Evolutionary conservation across 2,329 filamentous ascomycete genomes (phyloP).

Genomic region (Shiraia sp.): DNA sequence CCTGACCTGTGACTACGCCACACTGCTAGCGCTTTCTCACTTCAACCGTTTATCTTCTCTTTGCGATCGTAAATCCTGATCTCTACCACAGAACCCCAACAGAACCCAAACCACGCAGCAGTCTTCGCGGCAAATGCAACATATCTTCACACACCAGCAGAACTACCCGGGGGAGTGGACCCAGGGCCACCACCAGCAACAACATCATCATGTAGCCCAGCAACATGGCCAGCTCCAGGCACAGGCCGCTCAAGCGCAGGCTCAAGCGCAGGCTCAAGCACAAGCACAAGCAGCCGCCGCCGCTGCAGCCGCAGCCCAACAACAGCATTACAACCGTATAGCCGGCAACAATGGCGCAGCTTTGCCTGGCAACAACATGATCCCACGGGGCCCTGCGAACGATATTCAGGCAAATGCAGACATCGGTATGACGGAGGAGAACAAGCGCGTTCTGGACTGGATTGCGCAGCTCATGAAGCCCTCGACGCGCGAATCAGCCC

Average conservation of each 20-base stretch:
- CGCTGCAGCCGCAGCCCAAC: constrained; percentile 54
- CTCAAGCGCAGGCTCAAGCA: constrained; percentile 53
- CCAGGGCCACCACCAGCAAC: constrained; percentile 51
- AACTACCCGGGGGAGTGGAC: constrained; percentile 60
- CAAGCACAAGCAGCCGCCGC: constrained; percentile 53
- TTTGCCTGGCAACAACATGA: constrained; percentile 39
- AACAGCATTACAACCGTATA: constrained; percentile 73
- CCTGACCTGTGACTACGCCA: constrained; percentile 12
- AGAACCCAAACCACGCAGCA: constrained; percentile 13
- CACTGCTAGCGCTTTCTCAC: constrained; percentile 13
- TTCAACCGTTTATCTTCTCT: constrained; percentile 9
- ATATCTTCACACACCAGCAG: constrained; percentile 67
- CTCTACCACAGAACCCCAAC: constrained; percentile 7
- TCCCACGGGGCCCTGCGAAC: constrained; percentile 44
- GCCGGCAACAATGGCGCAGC: constrained; percentile 65
- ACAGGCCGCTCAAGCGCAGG: constrained; percentile 51
- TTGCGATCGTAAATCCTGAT: constrained; percentile 6
- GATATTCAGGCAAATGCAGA: constrained; percentile 43
- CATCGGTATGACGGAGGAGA: constrained; percentile 77
- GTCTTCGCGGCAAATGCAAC: constrained; percentile 53
- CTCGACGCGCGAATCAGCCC: constrained; percentile 81
- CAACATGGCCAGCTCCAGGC: constrained; percentile 42
- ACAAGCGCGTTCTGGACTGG: constrained; percentile 87
- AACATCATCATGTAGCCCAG: constrained; percentile 46
- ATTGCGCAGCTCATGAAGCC: constrained; percentile 91